Base-by-base conservation (phyloP, 495 filamentous ascomycete genomes). In the Penicillium cosmopolitanum region DNA sequence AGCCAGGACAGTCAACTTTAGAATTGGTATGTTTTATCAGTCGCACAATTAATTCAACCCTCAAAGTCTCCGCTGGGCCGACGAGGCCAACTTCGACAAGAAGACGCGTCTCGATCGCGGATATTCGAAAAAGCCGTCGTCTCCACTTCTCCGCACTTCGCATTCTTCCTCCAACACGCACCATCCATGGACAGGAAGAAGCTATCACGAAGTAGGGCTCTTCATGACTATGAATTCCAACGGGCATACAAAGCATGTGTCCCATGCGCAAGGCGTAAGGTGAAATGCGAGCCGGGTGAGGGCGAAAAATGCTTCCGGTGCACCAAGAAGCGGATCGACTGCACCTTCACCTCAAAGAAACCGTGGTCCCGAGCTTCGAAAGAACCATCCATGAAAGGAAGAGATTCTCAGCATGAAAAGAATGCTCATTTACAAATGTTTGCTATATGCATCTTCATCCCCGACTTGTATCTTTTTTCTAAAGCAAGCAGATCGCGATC, bases 161-260 rank as follows among this genome's bases (percentile, higher is more conserved):
- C 9, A 33, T 13, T 46, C 53, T 60, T 33, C 21, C 18, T 40
- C 12, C 21, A 38, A 35, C 19, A 38, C 42, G 16, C 19, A 36
- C 46, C 36, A 38, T 38, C 51, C 33, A 55, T 54, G 44, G 52
- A 60, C 19, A 60, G 48, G 40, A 48, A 23, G 31, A 58, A 46
- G 21, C 52, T 51, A 9, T 31, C 58, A 9, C 19, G 51, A 15
- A 60, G 51, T 23, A 44, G 58, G 40, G 51, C 34, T 54, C 28
- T 50, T 48, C 51, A 44, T 23, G 55, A 70, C 5, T 56, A 69
- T 55, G 57, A 62, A 25, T 73, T 65, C 34, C 64, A 66, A n/a
- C 60, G 68, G 10, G 60, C 66, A 4, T 73, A 70, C 47, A 64
- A 71, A 48, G 68, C 68, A 36, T 71, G 68, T 34, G 60, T 64